Evolutionary conservation across 2,329 filamentous ascomycete genomes (phyloP).

Genomic region (Fusarium hostae): DNA sequence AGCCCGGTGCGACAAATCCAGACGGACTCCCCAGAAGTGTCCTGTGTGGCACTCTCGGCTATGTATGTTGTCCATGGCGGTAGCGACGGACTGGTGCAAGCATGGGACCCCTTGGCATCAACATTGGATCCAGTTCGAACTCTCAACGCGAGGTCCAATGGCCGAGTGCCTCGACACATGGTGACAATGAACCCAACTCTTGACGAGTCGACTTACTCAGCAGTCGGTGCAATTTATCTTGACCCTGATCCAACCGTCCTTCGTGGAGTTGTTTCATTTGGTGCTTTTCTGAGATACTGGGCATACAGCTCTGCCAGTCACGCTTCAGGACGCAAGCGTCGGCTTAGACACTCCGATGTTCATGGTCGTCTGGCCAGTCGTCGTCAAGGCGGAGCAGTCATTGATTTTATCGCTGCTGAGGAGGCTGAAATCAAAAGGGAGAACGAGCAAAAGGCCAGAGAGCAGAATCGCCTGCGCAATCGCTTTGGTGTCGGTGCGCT

Average conservation of each 20-base stretch:
- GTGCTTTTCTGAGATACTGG: slow-evolving; percentile 91
- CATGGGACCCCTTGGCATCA: slow-evolving; percentile 95
- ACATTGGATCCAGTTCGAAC: slow-evolving; percentile 82
- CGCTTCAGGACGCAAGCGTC: slow-evolving; percentile 81
- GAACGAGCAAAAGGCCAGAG: slow-evolving; percentile 71
- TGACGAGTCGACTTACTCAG: slow-evolving; percentile 78
- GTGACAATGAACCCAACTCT: slow-evolving; percentile 65
- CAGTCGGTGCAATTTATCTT: slow-evolving; percentile 84
- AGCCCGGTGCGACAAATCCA: slow-evolving; percentile 83
- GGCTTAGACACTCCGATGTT: slow-evolving; percentile 73
- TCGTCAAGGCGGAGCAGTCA: slow-evolving; percentile 73
- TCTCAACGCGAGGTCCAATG: slow-evolving; percentile 85
- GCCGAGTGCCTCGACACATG: slow-evolving; percentile 80
- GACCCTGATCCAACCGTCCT: slow-evolving; percentile 89
- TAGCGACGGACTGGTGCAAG: slow-evolving; percentile 93
- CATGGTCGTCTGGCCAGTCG: slow-evolving; percentile 63
- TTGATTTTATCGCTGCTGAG: slow-evolving; percentile 88
- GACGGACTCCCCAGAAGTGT: slow-evolving; percentile 89
- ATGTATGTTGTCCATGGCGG: slow-evolving; percentile 93
- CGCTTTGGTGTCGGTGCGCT: slow-evolving; percentile 85
- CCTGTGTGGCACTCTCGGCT: slow-evolving; percentile 83
- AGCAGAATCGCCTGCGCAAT: slow-evolving; percentile 76
- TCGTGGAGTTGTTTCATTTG: slow-evolving; percentile 87
- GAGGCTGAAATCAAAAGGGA: slow-evolving; percentile 81
- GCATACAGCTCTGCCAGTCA: slow-evolving; percentile 87